Conservation (phyloP, 108 stramenopile genomes). For the Epithemia pelagica region DNA sequence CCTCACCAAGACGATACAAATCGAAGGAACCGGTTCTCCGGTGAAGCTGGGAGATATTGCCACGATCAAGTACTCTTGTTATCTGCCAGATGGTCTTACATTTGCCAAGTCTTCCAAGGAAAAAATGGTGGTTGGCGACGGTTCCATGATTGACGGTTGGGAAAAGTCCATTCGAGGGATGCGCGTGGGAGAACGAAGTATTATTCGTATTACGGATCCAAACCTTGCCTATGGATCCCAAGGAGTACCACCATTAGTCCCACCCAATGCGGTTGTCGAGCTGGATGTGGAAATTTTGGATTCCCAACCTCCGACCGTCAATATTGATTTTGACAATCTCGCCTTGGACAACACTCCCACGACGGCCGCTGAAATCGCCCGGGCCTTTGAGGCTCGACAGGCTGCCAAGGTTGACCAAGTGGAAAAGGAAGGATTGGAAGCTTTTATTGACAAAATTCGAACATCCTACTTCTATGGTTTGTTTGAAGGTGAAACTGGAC, state of each 20-base stretch:
- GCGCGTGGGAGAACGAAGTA: slow-evolving; percentile 62
- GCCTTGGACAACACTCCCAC: slow-evolving; percentile 24
- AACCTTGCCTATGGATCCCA: slow-evolving; percentile 50
- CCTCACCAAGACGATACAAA: slow-evolving; percentile 33
- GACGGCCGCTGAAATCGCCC: slow-evolving; percentile 67
- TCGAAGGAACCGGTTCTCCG: slow-evolving; percentile 14
- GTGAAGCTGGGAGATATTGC: slow-evolving; percentile 40
- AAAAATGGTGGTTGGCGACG: slow-evolving; percentile 57
- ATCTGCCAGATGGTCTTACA: slow-evolving; percentile 10
- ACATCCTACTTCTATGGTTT: slow-evolving; percentile 90
- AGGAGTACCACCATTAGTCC: slow-evolving; percentile 60
- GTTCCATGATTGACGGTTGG: slow-evolving; percentile 76
- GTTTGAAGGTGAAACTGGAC: slow-evolving; percentile 89
- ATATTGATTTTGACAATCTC: slow-evolving; percentile 37
- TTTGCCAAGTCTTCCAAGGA: slow-evolving; percentile 32
- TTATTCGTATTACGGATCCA: slow-evolving; percentile 58
- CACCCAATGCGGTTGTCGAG: slow-evolving; percentile 50
- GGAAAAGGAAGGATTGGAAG: slow-evolving; percentile 63
- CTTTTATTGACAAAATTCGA: slow-evolving; percentile 63
- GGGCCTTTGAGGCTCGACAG: slow-evolving; percentile 58
- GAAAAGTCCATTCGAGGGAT: slow-evolving; percentile 61
- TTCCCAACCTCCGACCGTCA: slow-evolving; percentile 32
- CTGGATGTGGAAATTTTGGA: slow-evolving; percentile 62
- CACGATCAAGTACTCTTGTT: slow-evolving; percentile 44
- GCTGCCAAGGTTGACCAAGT: slow-evolving; percentile 36